A percentile compares a stretch with the other conserved stretches of the same genome.
phyloP scores from a whole-genome alignment of 2,329 filamentous ascomycete genomes.

The Colletotrichum liriopes region DNA sequence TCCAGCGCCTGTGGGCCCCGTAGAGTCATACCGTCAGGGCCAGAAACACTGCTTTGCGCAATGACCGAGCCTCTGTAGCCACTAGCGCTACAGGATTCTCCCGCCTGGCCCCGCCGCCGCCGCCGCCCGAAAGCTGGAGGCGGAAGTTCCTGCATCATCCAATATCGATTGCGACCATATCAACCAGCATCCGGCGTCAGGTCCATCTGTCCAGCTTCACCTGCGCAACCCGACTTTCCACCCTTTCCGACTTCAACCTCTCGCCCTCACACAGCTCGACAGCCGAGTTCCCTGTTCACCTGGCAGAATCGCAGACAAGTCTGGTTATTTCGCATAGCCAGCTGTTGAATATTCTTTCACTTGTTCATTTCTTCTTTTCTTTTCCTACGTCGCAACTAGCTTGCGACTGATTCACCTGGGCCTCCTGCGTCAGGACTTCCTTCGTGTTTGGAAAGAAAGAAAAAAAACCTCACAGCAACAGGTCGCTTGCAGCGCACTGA shows the following conservation, averaged over 20 bases:
- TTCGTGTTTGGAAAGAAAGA: slow-evolving; percentile 36
- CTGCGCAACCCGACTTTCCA: slow-evolving; percentile 29
- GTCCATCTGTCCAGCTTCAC: slow-evolving; percentile 38
- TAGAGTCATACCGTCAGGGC: slow-evolving; percentile 22
- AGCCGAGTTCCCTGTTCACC: slow-evolving; percentile 45
- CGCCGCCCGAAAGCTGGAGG: slow-evolving; percentile 26
- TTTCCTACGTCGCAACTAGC: slow-evolving; percentile 35
- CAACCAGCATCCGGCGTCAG: slow-evolving; percentile 18
- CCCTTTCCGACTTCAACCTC: slow-evolving; percentile 26
- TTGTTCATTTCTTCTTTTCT: slow-evolving; percentile 38
- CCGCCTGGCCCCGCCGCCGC: slow-evolving; percentile 35
- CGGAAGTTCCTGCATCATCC: slow-evolving; percentile 40
- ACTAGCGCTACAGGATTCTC: slow-evolving; percentile 24
- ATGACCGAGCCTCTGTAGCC: slow-evolving; percentile 28
- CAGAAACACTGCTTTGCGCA: slow-evolving; percentile 24
- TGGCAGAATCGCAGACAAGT: slow-evolving; percentile 40
- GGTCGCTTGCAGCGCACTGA: slow-evolving; percentile 15
- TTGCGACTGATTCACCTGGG: slow-evolving; percentile 37
- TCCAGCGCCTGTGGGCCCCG: background rate
- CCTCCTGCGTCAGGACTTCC: slow-evolving; percentile 36
- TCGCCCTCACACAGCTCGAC: slow-evolving; percentile 44
- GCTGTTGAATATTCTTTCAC: slow-evolving; percentile 41
- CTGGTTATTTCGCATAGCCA: slow-evolving; percentile 16
- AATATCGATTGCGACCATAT: slow-evolving; percentile 42
- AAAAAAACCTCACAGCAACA: background rate